These are phyloP conservation scores for Cladosporium halotolerans DNA, from an alignment of 2,329 filamentous ascomycete species.

Conservation along the genomic window DNA sequence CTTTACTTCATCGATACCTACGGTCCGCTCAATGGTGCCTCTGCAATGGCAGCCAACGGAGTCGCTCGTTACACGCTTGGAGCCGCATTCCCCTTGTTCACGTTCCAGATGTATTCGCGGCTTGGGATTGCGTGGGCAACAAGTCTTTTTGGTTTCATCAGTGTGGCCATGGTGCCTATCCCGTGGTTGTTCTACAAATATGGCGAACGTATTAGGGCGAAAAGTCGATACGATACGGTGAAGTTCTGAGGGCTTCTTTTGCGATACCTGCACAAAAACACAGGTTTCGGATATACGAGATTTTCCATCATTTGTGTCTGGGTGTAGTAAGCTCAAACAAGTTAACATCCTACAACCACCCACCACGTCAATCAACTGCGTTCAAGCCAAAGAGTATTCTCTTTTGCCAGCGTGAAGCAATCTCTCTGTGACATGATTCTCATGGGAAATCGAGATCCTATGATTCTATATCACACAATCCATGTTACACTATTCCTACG, in stretches of 20 bases:
- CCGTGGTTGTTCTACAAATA: constrained; percentile 32
- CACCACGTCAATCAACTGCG: too few species aligned
- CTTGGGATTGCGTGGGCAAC: constrained; percentile 40
- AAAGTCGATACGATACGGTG: constrained; percentile 6
- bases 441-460: too few species aligned
- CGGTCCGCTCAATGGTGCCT: constrained; percentile 50
- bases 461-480: too few species aligned
- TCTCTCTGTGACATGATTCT: too few species aligned
- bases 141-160: constrained; percentile 38
- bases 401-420: too few species aligned
- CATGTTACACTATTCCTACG: too few species aligned
- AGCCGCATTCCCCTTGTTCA: constrained; percentile 55
- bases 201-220: constrained; percentile 22
- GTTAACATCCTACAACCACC: too few species aligned
- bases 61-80: constrained; percentile 52
- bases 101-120: constrained; percentile 35
- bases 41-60: constrained; percentile 54
- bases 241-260: background rate
- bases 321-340: too few species aligned
- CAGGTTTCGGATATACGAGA: too few species aligned
- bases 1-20: constrained; percentile 54
- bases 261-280: too few species aligned
- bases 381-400: too few species aligned
- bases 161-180: constrained; percentile 32
- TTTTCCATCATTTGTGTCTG: too few species aligned